Conservation (phyloP, 2,329 filamentous ascomycete genomes). For the Trichophyton equinum region DNA sequence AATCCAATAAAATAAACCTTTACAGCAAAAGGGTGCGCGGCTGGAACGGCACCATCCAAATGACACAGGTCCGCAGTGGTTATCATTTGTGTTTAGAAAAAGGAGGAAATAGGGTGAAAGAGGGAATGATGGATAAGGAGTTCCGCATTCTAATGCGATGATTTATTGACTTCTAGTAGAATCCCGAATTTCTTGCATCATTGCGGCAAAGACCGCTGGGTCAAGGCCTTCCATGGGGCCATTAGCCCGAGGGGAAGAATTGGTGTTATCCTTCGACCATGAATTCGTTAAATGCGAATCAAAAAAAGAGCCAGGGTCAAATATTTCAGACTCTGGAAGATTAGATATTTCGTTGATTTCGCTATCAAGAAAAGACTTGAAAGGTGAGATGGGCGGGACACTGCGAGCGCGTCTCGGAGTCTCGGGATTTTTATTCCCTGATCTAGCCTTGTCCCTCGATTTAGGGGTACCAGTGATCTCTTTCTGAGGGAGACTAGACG, state of each 20-base stretch:
- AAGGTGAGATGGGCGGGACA: neutral
- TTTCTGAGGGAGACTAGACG: neutral
- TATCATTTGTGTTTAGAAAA: neutral
- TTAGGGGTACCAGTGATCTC: neutral
- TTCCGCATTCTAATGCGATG: neutral
- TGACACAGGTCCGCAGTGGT: neutral
- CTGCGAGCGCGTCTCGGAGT: neutral
- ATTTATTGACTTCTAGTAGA: neutral
- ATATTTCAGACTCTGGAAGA: slow-evolving; percentile 16
- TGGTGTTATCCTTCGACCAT: slow-evolving; percentile 16
- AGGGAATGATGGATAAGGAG: neutral
- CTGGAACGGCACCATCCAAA: neutral
- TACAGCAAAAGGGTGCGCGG: neutral
- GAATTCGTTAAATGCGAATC: slow-evolving; percentile 17
- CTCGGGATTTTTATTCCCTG: neutral
- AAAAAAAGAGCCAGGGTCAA: slow-evolving; percentile 25
- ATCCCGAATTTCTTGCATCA: slow-evolving; percentile 11
- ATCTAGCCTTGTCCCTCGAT: neutral
- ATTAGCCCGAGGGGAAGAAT: slow-evolving; percentile 4
- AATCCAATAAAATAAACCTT: neutral
- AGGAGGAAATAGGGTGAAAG: neutral
- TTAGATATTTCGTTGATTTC: slow-evolving; percentile 6
- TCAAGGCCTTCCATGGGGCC: slow-evolving; percentile 7
- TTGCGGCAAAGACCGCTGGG: slow-evolving; percentile 7
- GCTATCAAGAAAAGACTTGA: slow-evolving; percentile 1